Conservation (phyloP, 1,284 basidiomycete species). For the Inonotus obliquus region DNA sequence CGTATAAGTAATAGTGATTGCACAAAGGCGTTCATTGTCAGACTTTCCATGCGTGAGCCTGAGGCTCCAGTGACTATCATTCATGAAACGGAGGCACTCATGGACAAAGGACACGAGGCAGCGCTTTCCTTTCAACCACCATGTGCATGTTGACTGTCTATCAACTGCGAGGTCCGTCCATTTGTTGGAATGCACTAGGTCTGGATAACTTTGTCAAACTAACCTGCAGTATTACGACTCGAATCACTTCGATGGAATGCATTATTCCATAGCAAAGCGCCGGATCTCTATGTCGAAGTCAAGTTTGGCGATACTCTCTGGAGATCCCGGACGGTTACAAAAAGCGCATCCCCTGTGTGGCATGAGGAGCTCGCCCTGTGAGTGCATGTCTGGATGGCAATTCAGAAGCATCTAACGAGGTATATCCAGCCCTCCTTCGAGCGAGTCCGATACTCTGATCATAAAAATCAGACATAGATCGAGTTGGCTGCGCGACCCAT, state of each 20-base stretch:
- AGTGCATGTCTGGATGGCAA: neutral
- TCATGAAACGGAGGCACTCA: neutral
- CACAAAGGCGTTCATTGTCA: too few species aligned
- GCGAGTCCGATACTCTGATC: neutral
- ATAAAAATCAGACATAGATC: neutral
- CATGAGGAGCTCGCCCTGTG: neutral
- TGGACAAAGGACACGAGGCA: neutral
- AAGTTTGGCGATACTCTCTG: neutral
- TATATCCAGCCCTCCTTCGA: neutral
- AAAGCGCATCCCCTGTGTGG: neutral
- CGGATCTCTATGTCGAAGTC: constrained; percentile 3
- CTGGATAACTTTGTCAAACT: neutral
- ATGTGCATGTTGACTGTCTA: neutral
- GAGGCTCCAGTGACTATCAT: too few species aligned
- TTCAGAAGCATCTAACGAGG: neutral
- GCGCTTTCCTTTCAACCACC: neutral
- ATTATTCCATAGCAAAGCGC: neutral
- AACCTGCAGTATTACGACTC: neutral
- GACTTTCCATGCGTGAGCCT: too few species aligned
- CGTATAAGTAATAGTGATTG: too few species aligned
- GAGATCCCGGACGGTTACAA: neutral
- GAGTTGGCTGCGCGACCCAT: neutral
- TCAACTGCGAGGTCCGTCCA: neutral
- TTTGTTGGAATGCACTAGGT: neutral
- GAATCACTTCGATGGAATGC: neutral